These are phyloP conservation scores for Phlegmacium glaucopus DNA, from an alignment of 768 basidiomycete species.

Conservation along the genomic window DNA sequence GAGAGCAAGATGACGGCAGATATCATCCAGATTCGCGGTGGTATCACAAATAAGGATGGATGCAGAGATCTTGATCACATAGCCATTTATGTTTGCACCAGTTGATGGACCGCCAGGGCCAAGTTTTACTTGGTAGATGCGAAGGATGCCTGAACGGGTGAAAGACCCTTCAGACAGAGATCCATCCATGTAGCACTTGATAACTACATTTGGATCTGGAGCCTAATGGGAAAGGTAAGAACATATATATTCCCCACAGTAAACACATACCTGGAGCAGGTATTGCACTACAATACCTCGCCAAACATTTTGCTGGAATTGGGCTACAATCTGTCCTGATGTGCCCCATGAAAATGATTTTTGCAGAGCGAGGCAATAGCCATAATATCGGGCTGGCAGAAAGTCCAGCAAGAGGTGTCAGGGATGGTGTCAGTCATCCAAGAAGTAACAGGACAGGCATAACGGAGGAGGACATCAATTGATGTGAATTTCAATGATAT, in stretches of 20 bases:
- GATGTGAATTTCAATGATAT: no score
- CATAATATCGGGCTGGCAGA: not conserved
- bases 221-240: not conserved
- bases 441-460: no score
- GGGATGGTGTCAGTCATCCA: not conserved
- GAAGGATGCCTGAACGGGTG: constrained; percentile 1
- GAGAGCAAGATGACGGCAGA: no score
- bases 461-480: no score
- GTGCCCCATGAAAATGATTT: constrained; percentile 14
- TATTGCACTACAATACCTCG: constrained; percentile 9
- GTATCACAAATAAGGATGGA: not conserved
- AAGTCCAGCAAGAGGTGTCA: not conserved
- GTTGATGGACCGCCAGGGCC: not conserved
- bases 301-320: constrained; percentile 6
- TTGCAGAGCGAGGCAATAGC: constrained; percentile 5
- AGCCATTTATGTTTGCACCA: constrained; percentile 1
- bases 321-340: not conserved
- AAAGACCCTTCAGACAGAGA: not conserved
- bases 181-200: not conserved
- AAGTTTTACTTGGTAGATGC: not conserved
- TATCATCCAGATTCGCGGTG: not conserved
- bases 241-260: not conserved
- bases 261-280: constrained; percentile 5
- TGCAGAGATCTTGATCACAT: not conserved
- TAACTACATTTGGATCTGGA: not conserved